Conservation (phyloP, 305 asterid species). For the Andrographis paniculata region DNA sequence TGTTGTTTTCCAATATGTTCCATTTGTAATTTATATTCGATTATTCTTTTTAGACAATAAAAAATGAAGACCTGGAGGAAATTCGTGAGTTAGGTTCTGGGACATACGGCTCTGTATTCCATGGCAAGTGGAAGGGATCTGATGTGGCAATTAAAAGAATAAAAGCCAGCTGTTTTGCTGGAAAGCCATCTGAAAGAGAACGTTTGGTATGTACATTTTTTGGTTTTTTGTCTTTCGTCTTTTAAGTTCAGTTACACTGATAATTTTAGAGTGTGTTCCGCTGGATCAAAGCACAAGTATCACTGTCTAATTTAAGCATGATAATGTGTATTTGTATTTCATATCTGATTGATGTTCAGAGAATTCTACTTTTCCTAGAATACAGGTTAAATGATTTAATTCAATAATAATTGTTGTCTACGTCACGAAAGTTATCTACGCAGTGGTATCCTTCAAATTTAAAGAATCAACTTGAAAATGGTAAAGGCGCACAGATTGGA, state of each 20-base stretch:
- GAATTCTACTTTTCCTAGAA: no score
- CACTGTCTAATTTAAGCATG: no score
- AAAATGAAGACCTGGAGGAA: slow-evolving; percentile 92
- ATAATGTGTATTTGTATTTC: no score
- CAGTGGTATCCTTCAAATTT: no score
- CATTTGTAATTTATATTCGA: slow-evolving; percentile 9
- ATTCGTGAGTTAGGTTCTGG: slow-evolving; percentile 96
- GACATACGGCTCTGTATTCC: slow-evolving; percentile 87
- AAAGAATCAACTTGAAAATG: no score
- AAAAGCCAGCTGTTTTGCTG: slow-evolving; percentile 96
- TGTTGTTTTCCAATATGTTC: neutral
- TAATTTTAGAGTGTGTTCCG: neutral
- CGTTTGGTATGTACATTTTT: slow-evolving; percentile 55
- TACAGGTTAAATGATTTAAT: no score
- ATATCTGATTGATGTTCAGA: no score
- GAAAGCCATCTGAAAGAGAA: slow-evolving; percentile 94
- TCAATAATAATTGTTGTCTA: no score
- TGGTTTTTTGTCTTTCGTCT: neutral
- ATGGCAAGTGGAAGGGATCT: slow-evolving; percentile 98
- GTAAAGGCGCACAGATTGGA: no score
- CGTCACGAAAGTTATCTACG: no score
- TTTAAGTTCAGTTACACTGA: neutral
- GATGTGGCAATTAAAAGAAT: slow-evolving; percentile 96
- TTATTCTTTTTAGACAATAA: slow-evolving; percentile 51
- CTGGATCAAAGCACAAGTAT: no score